phyloP scores from a whole-genome alignment of 257 asterid species.

The Vinca minor region DNA sequence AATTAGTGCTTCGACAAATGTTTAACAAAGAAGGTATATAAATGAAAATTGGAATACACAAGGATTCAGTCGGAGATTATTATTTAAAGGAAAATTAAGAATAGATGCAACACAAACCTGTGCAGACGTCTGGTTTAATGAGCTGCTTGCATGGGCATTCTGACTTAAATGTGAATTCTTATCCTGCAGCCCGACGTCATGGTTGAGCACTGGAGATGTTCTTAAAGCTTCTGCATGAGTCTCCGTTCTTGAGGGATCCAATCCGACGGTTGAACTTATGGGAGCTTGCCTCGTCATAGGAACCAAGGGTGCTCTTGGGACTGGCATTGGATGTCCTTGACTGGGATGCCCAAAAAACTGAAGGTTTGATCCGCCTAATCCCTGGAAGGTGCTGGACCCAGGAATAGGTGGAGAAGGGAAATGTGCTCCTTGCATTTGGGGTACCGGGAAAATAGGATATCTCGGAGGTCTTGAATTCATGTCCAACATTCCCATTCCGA shows the following conservation, averaged over 20 bases:
- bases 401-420: conserved; percentile 41
- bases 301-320: conserved; percentile 35
- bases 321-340: conserved; percentile 46
- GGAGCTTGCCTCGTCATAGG: conserved; percentile 39
- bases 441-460: conserved; percentile 46
- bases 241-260: conserved; percentile 24
- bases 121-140: conserved; percentile 25
- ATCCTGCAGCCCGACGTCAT: conserved; percentile 21
- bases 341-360: conserved; percentile 47
- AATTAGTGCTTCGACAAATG: neutral
- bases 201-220: conserved; percentile 26
- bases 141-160: conserved; percentile 34
- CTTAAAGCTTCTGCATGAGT: conserved; percentile 24
- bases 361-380: conserved; percentile 39
- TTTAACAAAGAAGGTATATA: too few relatives aligned
- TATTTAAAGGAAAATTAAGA: neutral
- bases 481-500: conserved; percentile 36
- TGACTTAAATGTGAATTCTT: conserved; percentile 22
- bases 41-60: too few relatives aligned
- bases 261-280: conserved; percentile 27
- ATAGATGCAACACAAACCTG: conserved; percentile 40
- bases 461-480: conserved; percentile 53
- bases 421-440: conserved; percentile 43
- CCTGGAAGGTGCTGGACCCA: conserved; percentile 37
- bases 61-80: too few relatives aligned